A percentile compares a stretch with the other conserved stretches of the same genome.
Evolutionary conservation across 169 alveolate species (phyloP).

Genomic region (Babesia ovis): DNA sequence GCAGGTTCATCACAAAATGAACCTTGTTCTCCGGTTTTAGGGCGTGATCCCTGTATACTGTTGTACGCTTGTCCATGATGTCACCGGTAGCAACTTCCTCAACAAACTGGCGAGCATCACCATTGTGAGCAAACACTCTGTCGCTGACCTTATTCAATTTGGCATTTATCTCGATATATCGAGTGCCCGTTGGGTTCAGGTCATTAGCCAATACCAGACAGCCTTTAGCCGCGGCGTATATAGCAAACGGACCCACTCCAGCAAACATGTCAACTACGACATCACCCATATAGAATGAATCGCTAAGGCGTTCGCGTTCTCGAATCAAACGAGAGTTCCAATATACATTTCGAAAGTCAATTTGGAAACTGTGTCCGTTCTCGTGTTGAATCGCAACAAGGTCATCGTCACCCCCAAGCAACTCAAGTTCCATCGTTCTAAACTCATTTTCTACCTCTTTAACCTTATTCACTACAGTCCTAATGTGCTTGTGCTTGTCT

Average conservation of each 20-base stretch:
- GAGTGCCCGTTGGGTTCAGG: slow-evolving; percentile 80
- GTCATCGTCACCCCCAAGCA: slow-evolving; percentile 85
- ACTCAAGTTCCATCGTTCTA: slow-evolving; percentile 86
- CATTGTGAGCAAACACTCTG: slow-evolving; percentile 69
- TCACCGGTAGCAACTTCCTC: background rate
- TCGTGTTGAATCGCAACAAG: slow-evolving; percentile 78
- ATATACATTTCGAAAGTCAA: slow-evolving; percentile 77
- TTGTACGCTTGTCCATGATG: slow-evolving; percentile 44
- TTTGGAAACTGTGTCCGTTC: slow-evolving; percentile 68
- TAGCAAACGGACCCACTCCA: slow-evolving; percentile 88
- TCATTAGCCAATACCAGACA: slow-evolving; percentile 87
- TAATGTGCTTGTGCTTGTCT: slow-evolving; percentile 85
- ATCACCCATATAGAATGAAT: slow-evolving; percentile 57
- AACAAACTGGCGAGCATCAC: slow-evolving; percentile 82
- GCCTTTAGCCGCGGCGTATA: slow-evolving; percentile 84
- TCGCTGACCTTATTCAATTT: slow-evolving; percentile 73
- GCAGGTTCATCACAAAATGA: slow-evolving; percentile 88
- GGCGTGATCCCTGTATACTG: slow-evolving; percentile 34
- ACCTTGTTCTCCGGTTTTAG: slow-evolving; percentile 18
- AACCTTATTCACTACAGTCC: slow-evolving; percentile 85
- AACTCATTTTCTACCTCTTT: slow-evolving; percentile 79
- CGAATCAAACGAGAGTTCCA: slow-evolving; percentile 85
- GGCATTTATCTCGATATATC: slow-evolving; percentile 79
- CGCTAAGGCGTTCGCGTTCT: slow-evolving; percentile 76
- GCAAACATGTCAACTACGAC: slow-evolving; percentile 83